Base-by-base conservation (phyloP, 306 rosid genomes). In the Cajanus cajan region DNA sequence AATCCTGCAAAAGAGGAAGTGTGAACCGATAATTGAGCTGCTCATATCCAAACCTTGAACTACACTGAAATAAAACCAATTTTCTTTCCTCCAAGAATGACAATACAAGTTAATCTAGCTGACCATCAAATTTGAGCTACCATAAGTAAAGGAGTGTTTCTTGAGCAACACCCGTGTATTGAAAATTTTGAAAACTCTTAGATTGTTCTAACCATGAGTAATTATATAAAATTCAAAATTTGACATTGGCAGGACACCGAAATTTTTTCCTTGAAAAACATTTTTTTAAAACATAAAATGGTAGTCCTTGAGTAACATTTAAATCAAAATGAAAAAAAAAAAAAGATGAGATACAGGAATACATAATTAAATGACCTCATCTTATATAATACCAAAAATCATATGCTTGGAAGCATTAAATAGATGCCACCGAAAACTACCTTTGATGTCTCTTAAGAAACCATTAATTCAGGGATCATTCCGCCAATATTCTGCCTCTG, bases 1-100 rank as follows among this genome's bases (percentile, higher is more conserved):
- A 51, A 28, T 44, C 90, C 90, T 90, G 89, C 90, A 90, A 78
- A 88, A 80, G 78, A 68, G 73, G 70, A 82, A 76, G 58, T 78
- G 58, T 34, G 73, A 86, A 78, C 61, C 31, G 71, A 85, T 64
- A 83, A 83, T 28, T 69, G 73, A 79, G 40, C 61, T 74, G 74
- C 55, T 52, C 62, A 73, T 63, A 47, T 55, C 68, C 81, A 18
- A 68, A 76, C 88, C 78, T 79, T 87, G 71, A 73, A 79, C 72
- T 50, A 43, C 54, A 71, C 24, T 25, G 68, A 41, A 74, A 76
- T 40, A 54, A 54, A 74, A 75, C 70, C 57, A 80, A 78, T 74
- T 70, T 18, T 25, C 77, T 71, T 67, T 65, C 74, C 73, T 76
- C 69, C 70, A 80, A 66, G 54, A 79, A 76, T 71, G 51, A 58